Evolutionary conservation across 306 rosid species (phyloP), one percentile per base, ranked within the genome.

Genomic region (Trifolium repens): DNA sequence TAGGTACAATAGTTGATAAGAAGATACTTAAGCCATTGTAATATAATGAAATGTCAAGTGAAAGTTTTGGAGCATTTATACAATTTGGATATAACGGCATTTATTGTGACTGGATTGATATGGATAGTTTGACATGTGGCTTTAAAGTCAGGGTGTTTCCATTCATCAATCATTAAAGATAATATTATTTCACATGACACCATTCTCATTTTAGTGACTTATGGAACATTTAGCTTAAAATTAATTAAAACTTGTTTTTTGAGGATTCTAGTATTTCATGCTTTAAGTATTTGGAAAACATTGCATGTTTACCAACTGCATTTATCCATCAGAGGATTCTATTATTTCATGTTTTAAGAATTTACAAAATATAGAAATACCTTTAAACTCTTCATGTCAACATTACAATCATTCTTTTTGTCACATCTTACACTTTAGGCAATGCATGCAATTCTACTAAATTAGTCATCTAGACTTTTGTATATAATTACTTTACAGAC

Each of bases 61-160:
- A 34, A 68, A 53, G 42, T 22, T 67, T 67, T 59, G 55, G 5
- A 66, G 67, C 13, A 32, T 44, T 22, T 42, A 22, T 58, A 57
- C 34, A 42, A 54, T 54, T 47, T 72, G 60, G 68, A 72, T 53
- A 66, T 47, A 35, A 40, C 40, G 12, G 49, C 73, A 16, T 64
- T 57, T 67, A 17, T 68, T 39, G 34, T 62, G 60, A 65, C 27
- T 37, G 26, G 24, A 22, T 22, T 22, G 24, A 22, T 22, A 71
- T 71, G 35, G 67, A 37, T 49, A 11, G 66, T 49, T 49, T 78
- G 37, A n/a, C 16, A 15, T 69, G 10, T 40, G 22, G 8, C 66
- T 49, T 67, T 59, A 47, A 19, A 77, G 69, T 69, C 27, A 69
- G 10, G 58, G 24, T 76, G 80, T 67, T 76, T 63, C 66, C 17